Conservation (phyloP, 1,139 yeast species). For the Yamadazyma sp. region DNA sequence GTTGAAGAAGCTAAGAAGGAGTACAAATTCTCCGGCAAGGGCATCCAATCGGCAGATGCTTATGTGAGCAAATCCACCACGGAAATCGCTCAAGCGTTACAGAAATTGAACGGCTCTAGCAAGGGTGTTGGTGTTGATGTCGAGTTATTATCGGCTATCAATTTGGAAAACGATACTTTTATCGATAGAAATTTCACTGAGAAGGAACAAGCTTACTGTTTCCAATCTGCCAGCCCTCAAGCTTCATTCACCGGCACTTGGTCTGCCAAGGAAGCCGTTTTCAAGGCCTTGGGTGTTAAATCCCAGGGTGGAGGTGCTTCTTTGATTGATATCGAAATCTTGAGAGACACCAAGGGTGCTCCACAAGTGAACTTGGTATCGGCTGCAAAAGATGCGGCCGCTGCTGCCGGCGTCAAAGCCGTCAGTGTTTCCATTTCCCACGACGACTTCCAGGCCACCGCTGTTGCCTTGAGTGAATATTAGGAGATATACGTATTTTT, state of each 20-base stretch:
- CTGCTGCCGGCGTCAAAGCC: conserved; percentile 62
- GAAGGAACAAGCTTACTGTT: conserved; percentile 77
- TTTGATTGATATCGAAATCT: conserved; percentile 84
- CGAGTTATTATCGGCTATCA: conserved; percentile 79
- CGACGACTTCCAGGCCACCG: conserved; percentile 95
- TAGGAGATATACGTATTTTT: conserved; percentile 16
- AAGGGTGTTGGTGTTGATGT: conserved; percentile 97
- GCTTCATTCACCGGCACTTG: conserved; percentile 97
- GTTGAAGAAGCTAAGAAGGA: conserved; percentile 53
- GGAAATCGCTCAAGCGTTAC: conserved; percentile 51
- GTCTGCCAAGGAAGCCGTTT: conserved; percentile 99
- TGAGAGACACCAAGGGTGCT: conserved; percentile 72
- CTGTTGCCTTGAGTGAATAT: conserved; percentile 86
- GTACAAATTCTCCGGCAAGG: conserved; percentile 47
- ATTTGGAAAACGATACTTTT: conserved; percentile 83
- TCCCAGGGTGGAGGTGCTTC: conserved; percentile 96
- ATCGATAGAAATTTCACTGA: conserved; percentile 88
- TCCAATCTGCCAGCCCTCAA: conserved; percentile 68
- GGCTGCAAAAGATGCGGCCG: conserved; percentile 73
- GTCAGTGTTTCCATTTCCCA: conserved; percentile 92
- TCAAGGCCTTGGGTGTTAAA: conserved; percentile 88
- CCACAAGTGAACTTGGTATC: conserved; percentile 81
- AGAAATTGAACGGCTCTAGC: conserved; percentile 47
- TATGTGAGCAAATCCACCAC: conserved; percentile 39
- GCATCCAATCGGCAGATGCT: conserved; percentile 32